Conservation (phyloP, 257 asterid genomes). For the Eucommia ulmoides region DNA sequence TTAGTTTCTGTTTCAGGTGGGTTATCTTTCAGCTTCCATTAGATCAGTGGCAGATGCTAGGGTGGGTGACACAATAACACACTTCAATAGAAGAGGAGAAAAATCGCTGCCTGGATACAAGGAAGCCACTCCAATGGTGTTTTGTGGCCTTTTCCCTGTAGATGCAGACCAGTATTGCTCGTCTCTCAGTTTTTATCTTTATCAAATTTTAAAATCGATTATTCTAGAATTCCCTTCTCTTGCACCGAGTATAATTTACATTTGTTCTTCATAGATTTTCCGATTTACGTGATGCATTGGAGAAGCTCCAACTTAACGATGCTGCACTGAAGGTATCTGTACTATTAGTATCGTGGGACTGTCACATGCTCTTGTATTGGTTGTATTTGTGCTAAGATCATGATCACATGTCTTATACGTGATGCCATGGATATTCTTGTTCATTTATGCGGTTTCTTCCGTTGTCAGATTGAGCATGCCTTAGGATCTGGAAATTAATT, state of each 20-base stretch:
- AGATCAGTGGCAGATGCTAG: slow-evolving; percentile 99
- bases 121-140: slow-evolving; percentile 98
- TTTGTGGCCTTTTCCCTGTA: slow-evolving; percentile 94
- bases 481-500: too few species aligned
- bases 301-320: slow-evolving; percentile 91
- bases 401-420: too few species aligned
- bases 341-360: too few species aligned
- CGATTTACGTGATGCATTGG: slow-evolving; percentile 94
- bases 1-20: slow-evolving; percentile 52
- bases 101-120: slow-evolving; percentile 89
- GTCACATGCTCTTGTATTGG: too few species aligned
- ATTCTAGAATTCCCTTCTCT: too few species aligned
- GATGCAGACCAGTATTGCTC: slow-evolving; percentile 89
- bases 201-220: too few species aligned
- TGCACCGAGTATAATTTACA: neutral
- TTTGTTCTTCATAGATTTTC: slow-evolving; percentile 37
- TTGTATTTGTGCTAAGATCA: too few species aligned
- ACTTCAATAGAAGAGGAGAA: slow-evolving; percentile 62
- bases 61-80: slow-evolving; percentile 97
- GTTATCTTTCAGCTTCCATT: slow-evolving; percentile 90
- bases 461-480: too few species aligned
- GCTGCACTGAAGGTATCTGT: slow-evolving; percentile 95
- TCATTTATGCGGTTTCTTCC: too few species aligned
- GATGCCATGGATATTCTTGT: too few species aligned
- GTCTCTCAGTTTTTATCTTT: too few species aligned